Evolutionary conservation across 2,329 filamentous ascomycete species (phyloP).

Genomic region (Fusarium siculi): DNA sequence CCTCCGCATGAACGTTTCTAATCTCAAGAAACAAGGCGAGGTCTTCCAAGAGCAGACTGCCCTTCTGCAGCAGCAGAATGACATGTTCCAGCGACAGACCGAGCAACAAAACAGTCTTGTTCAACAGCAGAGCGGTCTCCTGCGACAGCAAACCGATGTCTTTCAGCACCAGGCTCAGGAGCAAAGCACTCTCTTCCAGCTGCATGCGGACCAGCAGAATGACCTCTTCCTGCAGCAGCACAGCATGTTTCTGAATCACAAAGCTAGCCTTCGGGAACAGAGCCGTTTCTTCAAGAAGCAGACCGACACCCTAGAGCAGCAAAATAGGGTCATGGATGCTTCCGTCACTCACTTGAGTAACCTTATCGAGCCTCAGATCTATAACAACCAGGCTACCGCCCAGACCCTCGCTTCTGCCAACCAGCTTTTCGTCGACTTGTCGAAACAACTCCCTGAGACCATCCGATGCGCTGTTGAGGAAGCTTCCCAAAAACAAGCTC

Average conservation of each 20-base stretch:
- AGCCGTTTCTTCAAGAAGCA: slow-evolving; percentile 30
- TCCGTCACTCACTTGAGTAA: slow-evolving; percentile 26
- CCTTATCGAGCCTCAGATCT: slow-evolving; percentile 34
- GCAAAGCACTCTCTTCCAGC: neutral
- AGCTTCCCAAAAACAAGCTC: slow-evolving; percentile 31
- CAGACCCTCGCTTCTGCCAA: slow-evolving; percentile 39
- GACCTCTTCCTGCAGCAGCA: neutral
- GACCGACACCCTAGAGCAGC: slow-evolving; percentile 23
- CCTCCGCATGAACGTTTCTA: slow-evolving; percentile 43
- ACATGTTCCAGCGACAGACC: neutral
- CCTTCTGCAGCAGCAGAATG: neutral
- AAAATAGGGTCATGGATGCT: slow-evolving; percentile 40
- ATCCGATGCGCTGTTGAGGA: slow-evolving; percentile 42
- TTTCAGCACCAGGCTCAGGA: neutral
- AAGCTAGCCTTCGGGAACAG: neutral
- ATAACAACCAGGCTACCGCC: slow-evolving; percentile 28
- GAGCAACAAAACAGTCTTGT: neutral
- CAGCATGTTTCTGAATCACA: neutral
- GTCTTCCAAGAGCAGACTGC: slow-evolving; percentile 8
- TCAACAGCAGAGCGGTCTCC: neutral
- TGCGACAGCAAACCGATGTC: neutral
- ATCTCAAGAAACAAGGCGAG: slow-evolving; percentile 41
- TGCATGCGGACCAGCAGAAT: neutral
- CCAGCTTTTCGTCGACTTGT: slow-evolving; percentile 40
- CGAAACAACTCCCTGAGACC: slow-evolving; percentile 40